Conservation (phyloP, 495 filamentous ascomycete species). For the Aspergillus homomorphus region DNA sequence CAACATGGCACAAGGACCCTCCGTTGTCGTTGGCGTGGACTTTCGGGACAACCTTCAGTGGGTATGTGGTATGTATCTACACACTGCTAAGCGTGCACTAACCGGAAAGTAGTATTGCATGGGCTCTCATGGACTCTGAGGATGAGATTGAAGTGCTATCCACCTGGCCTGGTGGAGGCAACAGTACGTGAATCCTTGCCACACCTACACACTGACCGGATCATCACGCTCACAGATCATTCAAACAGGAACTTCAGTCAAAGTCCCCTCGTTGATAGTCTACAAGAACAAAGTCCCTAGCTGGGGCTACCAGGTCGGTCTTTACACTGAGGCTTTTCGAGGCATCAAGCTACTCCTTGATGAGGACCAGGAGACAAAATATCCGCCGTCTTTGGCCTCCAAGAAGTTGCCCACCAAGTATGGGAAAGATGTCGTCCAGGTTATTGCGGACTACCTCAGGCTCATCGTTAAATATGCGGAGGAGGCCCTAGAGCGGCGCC, state of each 20-base stretch:
- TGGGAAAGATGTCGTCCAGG: conserved; percentile 6
- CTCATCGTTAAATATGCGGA: conserved; percentile 38
- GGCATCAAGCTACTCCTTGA: conserved; percentile 25
- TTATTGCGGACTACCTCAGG: conserved; percentile 39
- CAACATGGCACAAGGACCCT: conserved; percentile 13
- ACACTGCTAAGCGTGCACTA: not conserved
- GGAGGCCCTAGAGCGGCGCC: conserved; percentile 26
- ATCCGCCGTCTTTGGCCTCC: conserved; percentile 10
- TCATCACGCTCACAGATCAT: not conserved
- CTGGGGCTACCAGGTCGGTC: conserved; percentile 22
- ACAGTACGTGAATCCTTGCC: not conserved
- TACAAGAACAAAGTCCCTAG: not conserved
- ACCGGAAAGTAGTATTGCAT: conserved; percentile 13
- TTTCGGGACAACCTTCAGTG: conserved; percentile 46
- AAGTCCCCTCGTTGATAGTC: conserved; percentile 12
- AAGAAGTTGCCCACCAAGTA: conserved; percentile 2
- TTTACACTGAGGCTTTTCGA: conserved; percentile 12
- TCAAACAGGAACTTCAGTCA: conserved; percentile 15
- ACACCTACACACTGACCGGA: not conserved
- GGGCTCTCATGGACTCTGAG: conserved; percentile 5
- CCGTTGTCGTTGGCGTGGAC: conserved; percentile 40
- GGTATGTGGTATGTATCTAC: conserved; percentile 3
- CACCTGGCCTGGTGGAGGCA: conserved; percentile 17
- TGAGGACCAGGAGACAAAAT: conserved; percentile 10
- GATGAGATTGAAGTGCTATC: conserved; percentile 15